phyloP scores from a whole-genome alignment of 2,329 filamentous ascomycete species.

The Xylaria sp. region DNA sequence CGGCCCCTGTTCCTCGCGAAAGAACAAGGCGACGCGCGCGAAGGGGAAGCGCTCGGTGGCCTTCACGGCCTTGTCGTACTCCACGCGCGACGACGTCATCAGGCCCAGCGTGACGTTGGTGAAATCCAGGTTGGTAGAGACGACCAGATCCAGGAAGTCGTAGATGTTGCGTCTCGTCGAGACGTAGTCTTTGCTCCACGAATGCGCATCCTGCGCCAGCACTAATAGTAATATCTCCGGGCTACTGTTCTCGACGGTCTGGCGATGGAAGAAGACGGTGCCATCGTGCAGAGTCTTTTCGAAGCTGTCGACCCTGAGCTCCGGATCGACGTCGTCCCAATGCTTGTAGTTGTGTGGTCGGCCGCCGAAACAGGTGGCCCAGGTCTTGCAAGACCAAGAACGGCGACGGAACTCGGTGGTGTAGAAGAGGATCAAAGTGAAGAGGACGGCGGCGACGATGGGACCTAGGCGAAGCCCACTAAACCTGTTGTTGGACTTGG shows the following conservation, averaged over 20 bases:
- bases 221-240: slow-evolving; percentile 38
- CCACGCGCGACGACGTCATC: slow-evolving; percentile 37
- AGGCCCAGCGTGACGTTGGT: slow-evolving; percentile 35
- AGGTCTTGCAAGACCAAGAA: slow-evolving; percentile 40
- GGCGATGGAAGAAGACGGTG: slow-evolving; percentile 33
- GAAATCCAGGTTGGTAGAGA: slow-evolving; percentile 36
- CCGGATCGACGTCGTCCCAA: slow-evolving; percentile 32
- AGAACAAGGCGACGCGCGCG: slow-evolving; percentile 35
- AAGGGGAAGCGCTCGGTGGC: slow-evolving; percentile 35
- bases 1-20: slow-evolving; percentile 29
- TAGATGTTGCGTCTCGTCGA: slow-evolving; percentile 39
- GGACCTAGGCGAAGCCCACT: slow-evolving; percentile 25
- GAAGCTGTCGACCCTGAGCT: slow-evolving; percentile 25
- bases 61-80: slow-evolving; percentile 34
- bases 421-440: slow-evolving; percentile 35
- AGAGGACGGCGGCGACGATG: slow-evolving; percentile 25
- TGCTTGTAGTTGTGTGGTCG: slow-evolving; percentile 34
- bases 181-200: slow-evolving; percentile 39
- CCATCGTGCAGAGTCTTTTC: slow-evolving; percentile 37
- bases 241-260: slow-evolving; percentile 27
- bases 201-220: slow-evolving; percentile 36
- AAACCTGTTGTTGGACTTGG: slow-evolving; percentile 16
- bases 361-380: slow-evolving; percentile 32
- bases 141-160: slow-evolving; percentile 39
- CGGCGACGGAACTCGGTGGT: slow-evolving; percentile 36